Evolutionary conservation across 257 asterid species (phyloP), one percentile per base, ranked within the genome.

Genomic region (Nicotiana undulata): DNA sequence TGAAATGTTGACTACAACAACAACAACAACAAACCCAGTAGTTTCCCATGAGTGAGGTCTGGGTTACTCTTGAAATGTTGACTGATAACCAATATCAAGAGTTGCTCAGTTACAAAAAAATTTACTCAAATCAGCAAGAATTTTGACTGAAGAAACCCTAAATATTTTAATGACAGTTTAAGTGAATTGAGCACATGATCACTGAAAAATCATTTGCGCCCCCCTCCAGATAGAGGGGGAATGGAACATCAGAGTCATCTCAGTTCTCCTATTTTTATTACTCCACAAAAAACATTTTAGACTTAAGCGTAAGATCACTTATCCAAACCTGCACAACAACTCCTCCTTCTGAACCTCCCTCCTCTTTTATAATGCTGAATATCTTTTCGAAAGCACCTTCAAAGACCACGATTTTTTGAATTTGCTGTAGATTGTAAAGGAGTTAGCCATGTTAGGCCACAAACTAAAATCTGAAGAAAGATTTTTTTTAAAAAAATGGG

Each of bases 291-390:
- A 20, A 2, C 22, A 74, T 26, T 24, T 49, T 72, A 74, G 24
- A 74, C 63, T 13, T 8, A 10, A 49, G 61, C 26, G 28, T 74
- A 49, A 74, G 61, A 60, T 58, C 22, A 78, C 58, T 78, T 60
- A 29, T 15, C 52, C 76, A 65, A 86, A 94, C 98, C 98, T 94
- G 99, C 83, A 95, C 98, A 85, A 95, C 97, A 68, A 93, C 98
- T 11, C 99, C 99, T 63, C 99, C 98, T 85, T 96, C 98, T 80
- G 98, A 94, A 80, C 97, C 97, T 64, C 98, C 98, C 89, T 96
- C 99, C 88, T 96, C 98, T 85, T 83, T 92, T 80, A 95, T 87
- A 84, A 93, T 93, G 90, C 98, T 89, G 85, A 93, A 95, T 76
- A 95, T 91, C 92, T 92, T 95, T 90, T 95, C 98, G 85, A 95